phyloP scores from a whole-genome alignment of 164 flowering plant species.

The Tinospora cordifolia region DNA sequence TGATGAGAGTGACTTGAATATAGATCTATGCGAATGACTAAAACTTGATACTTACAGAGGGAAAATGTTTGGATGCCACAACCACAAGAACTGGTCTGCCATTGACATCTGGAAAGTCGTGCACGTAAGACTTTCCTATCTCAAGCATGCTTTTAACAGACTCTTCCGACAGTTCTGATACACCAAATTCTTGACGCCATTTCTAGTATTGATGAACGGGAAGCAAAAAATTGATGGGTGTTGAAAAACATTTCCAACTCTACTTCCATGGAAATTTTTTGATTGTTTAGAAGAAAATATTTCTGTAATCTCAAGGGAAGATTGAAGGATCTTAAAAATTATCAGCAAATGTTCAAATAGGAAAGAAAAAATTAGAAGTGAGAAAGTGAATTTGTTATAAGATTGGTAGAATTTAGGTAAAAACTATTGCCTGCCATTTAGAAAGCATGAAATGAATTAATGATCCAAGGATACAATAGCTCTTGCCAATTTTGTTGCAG shows the following conservation, averaged over 20 bases:
- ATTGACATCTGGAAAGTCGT: slow-evolving; percentile 71
- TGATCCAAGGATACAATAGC: slow-evolving; percentile 69
- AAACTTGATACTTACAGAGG: slow-evolving; percentile 43
- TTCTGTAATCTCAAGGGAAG: not conserved
- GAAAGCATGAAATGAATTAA: slow-evolving; percentile 12
- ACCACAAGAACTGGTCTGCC: slow-evolving; percentile 78
- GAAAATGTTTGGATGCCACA: slow-evolving; percentile 71
- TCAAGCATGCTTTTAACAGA: slow-evolving; percentile 40
- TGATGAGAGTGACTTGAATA: not conserved
- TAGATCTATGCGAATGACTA: not conserved
- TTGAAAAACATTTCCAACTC: not conserved
- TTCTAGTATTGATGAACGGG: slow-evolving; percentile 35
- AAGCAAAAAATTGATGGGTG: slow-evolving; percentile 4
- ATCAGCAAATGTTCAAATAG: no score
- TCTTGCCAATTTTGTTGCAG: slow-evolving; percentile 59
- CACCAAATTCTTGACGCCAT: slow-evolving; percentile 84
- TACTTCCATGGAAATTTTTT: not conserved
- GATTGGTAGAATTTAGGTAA: not conserved
- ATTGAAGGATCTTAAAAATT: not conserved
- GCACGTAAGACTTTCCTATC: slow-evolving; percentile 76
- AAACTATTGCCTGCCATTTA: not conserved
- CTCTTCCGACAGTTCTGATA: slow-evolving; percentile 61
- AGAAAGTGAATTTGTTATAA: no score
- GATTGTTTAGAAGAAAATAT: not conserved
- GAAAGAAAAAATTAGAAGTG: no score